phyloP scores from a whole-genome alignment of 2,329 filamentous ascomycete genomes.

The Cercospora janseana region DNA sequence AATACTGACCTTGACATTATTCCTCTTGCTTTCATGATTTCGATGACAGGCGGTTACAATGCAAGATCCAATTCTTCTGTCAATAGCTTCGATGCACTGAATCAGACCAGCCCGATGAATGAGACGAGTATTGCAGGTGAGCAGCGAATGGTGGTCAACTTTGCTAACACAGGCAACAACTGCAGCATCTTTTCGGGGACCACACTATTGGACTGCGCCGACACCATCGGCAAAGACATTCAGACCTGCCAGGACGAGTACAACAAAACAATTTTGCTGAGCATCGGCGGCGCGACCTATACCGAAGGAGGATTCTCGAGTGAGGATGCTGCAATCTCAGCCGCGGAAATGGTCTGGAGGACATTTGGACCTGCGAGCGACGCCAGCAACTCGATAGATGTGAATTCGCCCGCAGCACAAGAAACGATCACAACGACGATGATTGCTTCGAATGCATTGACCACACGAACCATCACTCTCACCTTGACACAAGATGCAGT shows the following conservation, averaged over 20 bases:
- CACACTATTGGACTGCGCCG: slow-evolving; percentile 56
- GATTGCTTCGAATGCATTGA: neutral
- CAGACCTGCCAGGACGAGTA: slow-evolving; percentile 58
- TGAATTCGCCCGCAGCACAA: neutral
- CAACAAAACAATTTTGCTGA: slow-evolving; percentile 70
- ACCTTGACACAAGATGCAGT: neutral
- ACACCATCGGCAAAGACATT: slow-evolving; percentile 48
- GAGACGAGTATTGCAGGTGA: slow-evolving; percentile 24
- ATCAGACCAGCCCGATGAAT: no score
- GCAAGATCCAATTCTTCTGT: slow-evolving; percentile 7
- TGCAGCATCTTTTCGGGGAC: slow-evolving; percentile 62
- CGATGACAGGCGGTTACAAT: slow-evolving; percentile 45
- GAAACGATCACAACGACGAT: neutral
- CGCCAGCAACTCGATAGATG: neutral
- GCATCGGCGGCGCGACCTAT: slow-evolving; percentile 69
- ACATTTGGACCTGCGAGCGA: slow-evolving; percentile 61
- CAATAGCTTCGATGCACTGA: slow-evolving; percentile 2
- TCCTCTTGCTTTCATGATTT: slow-evolving; percentile 61
- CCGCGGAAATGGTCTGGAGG: slow-evolving; percentile 65
- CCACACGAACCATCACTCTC: neutral
- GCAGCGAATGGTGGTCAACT: slow-evolving; percentile 46
- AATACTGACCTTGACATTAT: slow-evolving; percentile 57
- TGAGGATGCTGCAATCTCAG: slow-evolving; percentile 51
- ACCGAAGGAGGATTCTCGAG: slow-evolving; percentile 64
- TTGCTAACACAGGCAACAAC: slow-evolving; percentile 62